A percentile compares a stretch with the other conserved stretches of the same genome.
Conservation (phyloP, 2,329 filamentous ascomycete genomes). For the Helotiales sp. region DNA sequence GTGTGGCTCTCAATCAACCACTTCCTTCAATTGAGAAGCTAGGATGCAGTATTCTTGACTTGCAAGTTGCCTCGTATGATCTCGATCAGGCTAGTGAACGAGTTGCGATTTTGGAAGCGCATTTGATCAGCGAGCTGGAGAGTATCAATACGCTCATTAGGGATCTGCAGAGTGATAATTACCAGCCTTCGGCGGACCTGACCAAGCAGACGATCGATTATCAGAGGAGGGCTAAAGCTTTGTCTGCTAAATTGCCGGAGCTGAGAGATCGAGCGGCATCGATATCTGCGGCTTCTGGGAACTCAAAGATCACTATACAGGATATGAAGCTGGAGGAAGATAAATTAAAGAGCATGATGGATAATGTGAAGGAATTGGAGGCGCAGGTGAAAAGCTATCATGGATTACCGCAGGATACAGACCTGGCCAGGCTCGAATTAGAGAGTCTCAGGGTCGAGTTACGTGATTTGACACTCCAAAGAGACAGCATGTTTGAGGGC, state of each 20-base stretch:
- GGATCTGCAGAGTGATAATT: conserved; percentile 52
- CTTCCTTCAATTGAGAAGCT: conserved; percentile 52
- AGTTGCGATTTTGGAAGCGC: conserved; percentile 59
- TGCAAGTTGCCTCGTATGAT: conserved; percentile 58
- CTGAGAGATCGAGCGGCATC: conserved; percentile 60
- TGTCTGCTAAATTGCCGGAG: conserved; percentile 70
- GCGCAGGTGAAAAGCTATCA: conserved; percentile 68
- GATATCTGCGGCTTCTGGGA: conserved; percentile 37
- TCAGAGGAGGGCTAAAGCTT: conserved; percentile 71
- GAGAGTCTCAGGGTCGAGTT: conserved; percentile 70
- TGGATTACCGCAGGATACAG: conserved; percentile 72
- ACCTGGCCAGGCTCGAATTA: conserved; percentile 72
- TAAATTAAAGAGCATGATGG: conserved; percentile 60
- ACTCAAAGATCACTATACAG: conserved; percentile 54
- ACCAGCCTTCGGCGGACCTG: conserved; percentile 61
- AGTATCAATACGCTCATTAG: conserved; percentile 48
- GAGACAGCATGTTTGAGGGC: conserved; percentile 77
- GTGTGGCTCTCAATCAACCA: conserved; percentile 51
- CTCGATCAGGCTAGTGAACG: conserved; percentile 61
- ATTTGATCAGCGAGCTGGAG: conserved; percentile 58
- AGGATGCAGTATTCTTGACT: conserved; percentile 56
- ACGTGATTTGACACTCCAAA: conserved; percentile 60
- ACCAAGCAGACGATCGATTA: conserved; percentile 75
- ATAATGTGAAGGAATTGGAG: conserved; percentile 64
- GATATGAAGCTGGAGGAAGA: conserved; percentile 63